Evolutionary conservation across 73 alveolate species (phyloP), one percentile per base, ranked within the genome.

Genomic region (Tetrahymena borealis): DNA sequence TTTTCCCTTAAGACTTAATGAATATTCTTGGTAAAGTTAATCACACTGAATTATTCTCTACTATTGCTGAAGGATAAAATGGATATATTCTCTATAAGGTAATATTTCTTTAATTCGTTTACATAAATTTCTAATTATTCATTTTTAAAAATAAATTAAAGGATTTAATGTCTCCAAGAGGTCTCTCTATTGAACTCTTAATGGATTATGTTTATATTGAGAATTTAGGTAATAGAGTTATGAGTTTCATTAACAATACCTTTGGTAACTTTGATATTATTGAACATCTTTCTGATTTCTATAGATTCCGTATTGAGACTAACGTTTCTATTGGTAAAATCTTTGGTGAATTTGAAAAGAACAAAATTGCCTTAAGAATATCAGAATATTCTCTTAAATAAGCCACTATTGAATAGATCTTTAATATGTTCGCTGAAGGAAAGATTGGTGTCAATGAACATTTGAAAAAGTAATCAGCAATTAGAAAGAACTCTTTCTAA

Each of bases 341-440:
- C 12, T 95, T 95, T 78, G 95, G 93, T 32, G 79, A 39, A 78
- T 93, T 95, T 90, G 97, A 95, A 95, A 39, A 93, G 37, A 85
- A 91, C 41, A 97, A 97, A 97, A 94, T 91, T 90, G 91, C 91
- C 60, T 93, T 96, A 85, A 60, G 79, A 39, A 93, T 97, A 4
- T 94, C 97, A 6, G 97, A 97, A 95, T 95, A 95, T 39, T 91
- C 96, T 13, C 91, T 95, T 60, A 93, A 95, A 42, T 91, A 95
- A 90, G 95, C 97, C 7, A 90, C 97, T 0, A 43, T 95, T 35
- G 97, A 95, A 38, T 42, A 95, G 32, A 95, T 95, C 7, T 95
- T 95, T 90, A 95, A 95, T 39, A 93, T 79, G 90, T 95, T 95
- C 94, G 97, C 97, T 42, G 85, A 60, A 60, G 85, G 85, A 60